Base-by-base conservation (phyloP, 495 filamentous ascomycete species). In the Glonium stellatum region DNA sequence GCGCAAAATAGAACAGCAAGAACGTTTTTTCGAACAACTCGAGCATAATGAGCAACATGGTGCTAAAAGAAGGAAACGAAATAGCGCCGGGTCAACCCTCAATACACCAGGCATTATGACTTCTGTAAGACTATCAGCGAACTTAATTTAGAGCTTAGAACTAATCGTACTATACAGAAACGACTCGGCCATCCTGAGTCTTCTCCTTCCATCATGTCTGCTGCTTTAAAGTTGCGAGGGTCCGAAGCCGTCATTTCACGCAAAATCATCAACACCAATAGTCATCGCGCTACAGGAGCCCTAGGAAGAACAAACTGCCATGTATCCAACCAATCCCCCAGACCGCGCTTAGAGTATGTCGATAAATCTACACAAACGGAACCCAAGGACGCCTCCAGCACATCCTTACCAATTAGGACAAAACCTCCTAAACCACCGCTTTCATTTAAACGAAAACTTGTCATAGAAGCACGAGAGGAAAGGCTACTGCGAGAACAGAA, bases 1-100 rank as follows among this genome's bases (percentile, higher is more conserved):
- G 71, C 82, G 89, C 42, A 97, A 97, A 69, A 82, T 96, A 25
- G 85, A 87, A 19, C 87, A 87, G 71, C 79, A 89, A 15, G 90
- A 97, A 69, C 87, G 89, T 68, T 82, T 81, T 0, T 87, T 88
- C 61, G 77, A 81, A 58, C 78, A 83, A 56, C 78, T 86, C 73
- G 84, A 87, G 54, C 79, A 84, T 62, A 78, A 85, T 46, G 77
- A 79, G 62, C 73, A 75, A 59, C 72, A 69, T 44, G 80, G 78
- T 9, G 68, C 71, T 10, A 79, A 81, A 58, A 84, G 84, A 73
- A 80, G 80, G 71, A 86, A 87, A 66, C 75, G 84, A 47, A 71
- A 74, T 12, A 84, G 82, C 5, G 83, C 81, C 60, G 83, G 82
- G 4, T 79, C 82, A 13, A 71, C 60, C 21, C 72, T 71, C 56